Base-by-base conservation (phyloP, 768 basidiomycete genomes). In the Phanerodontia chrysosporium region DNA sequence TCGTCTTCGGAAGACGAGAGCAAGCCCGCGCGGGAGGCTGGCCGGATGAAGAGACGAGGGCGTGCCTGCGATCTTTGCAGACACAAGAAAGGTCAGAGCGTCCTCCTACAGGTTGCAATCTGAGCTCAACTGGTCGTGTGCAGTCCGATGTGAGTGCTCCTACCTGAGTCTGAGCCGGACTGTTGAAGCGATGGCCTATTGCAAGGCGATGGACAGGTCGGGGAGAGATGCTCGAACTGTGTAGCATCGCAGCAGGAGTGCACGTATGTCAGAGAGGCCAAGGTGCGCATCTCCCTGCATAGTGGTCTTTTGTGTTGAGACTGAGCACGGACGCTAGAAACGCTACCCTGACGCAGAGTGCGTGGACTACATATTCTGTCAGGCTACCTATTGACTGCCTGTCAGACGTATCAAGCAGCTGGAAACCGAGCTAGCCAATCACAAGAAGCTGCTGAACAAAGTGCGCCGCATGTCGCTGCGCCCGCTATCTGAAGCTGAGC, bases 331-430 rank as follows among this genome's bases (percentile, higher is more conserved):
- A 30, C 3, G 6, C 29, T n/a, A 58, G 61, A 58, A 62, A 62
- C 53, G 61, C n/a, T 62, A 62, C 28, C 57, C 58, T 21, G 58
- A 62, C 35, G 48, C 58, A 35, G 61, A 59, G 57, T 58, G 36
- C 24, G 60, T 51, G 29, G 10, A 28, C n/a, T 4, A 16, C 18
- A 14, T 30, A 2, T 10, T 22, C n/a, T 48, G 2, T 1, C 7
- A 48, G 25, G 6, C 5, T 46, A 5, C 7, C 1, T 25, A 18
- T 21, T 30, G n/a, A 51, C 49, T 8, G 13, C 2, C 13, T 28
- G 18, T n/a, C 27, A 68, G 67, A 13, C 61, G 66, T 46, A 63
- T 66, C 12, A 58, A 66, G 45, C 32, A 59, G 10, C 61, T 68
- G 6, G 65, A 68, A 32, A 58, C 45, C 6, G 57, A 64, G 14